Conservation (phyloP, 495 filamentous ascomycete species). For the Penicillium mononematosum region DNA sequence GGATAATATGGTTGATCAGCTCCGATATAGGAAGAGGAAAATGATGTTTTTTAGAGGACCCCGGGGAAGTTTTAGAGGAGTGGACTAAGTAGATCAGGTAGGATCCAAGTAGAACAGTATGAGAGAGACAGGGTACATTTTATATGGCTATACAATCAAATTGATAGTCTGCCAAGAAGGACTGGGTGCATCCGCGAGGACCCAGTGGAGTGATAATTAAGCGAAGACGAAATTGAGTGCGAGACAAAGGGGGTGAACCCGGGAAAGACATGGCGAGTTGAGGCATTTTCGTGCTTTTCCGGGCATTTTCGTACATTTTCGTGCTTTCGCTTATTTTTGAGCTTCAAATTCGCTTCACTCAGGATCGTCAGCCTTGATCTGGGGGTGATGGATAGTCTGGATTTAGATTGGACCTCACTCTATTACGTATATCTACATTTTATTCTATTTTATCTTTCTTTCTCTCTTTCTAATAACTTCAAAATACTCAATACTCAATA, state of each 20-base stretch:
- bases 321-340: slow-evolving; percentile 22
- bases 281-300: slow-evolving; percentile 18
- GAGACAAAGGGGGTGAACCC: slow-evolving; percentile 31
- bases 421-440: neutral
- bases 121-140: slow-evolving; percentile 9
- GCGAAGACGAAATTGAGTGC: slow-evolving; percentile 33
- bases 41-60: slow-evolving; percentile 5
- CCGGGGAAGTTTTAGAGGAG: slow-evolving; percentile 13
- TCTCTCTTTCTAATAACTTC: neutral
- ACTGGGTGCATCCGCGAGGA: slow-evolving; percentile 40
- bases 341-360: slow-evolving; percentile 25
- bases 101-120: too few relatives aligned
- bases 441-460: neutral
- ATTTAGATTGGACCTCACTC: too few relatives aligned
- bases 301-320: slow-evolving; percentile 3
- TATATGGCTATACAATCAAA: slow-evolving; percentile 12
- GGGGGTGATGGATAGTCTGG: slow-evolving; percentile 14
- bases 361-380: slow-evolving; percentile 19
- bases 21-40: neutral
- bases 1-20: neutral
- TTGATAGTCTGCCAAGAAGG: slow-evolving; percentile 8
- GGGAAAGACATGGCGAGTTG: neutral
- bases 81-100: neutral
- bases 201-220: slow-evolving; percentile 7
- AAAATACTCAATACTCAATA: too few relatives aligned